These are phyloP conservation scores for Lipomyces yamanashiensis DNA, from an alignment of 805 yeast species.

Conservation along the genomic window DNA sequence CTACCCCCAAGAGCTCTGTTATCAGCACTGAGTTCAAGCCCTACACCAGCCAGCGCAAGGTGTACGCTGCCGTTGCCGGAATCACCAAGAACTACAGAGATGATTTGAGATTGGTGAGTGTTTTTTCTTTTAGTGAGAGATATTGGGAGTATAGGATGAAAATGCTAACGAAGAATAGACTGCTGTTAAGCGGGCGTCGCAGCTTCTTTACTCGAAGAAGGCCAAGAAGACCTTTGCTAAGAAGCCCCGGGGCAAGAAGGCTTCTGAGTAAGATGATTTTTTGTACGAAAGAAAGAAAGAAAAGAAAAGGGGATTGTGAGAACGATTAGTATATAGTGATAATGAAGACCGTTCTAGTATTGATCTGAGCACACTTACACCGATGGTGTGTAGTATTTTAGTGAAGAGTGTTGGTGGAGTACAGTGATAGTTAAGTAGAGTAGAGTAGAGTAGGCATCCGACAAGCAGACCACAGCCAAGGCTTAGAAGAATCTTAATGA, in stretches of 20 bases:
- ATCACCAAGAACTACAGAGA: slow-evolving; percentile 54
- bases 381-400: too few relatives aligned
- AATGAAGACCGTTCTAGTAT: too few relatives aligned
- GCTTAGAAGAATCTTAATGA: too few relatives aligned
- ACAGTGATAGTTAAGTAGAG: too few relatives aligned
- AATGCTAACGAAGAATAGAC: slow-evolving; percentile 41
- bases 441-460: too few relatives aligned
- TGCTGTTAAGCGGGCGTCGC: slow-evolving; percentile 56
- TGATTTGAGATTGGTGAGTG: slow-evolving; percentile 46
- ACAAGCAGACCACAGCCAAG: too few relatives aligned
- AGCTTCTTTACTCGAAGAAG: slow-evolving; percentile 50
- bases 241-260: slow-evolving; percentile 36
- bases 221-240: slow-evolving; percentile 46
- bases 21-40: slow-evolving; percentile 49
- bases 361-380: too few relatives aligned
- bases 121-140: background rate
- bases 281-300: background rate
- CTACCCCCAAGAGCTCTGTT: slow-evolving; percentile 53
- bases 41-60: slow-evolving; percentile 51
- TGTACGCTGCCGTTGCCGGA: slow-evolving; percentile 54
- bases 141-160: background rate
- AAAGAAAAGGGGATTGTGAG: background rate
- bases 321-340: slow-evolving; percentile 3
- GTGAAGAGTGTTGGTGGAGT: too few relatives aligned
- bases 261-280: slow-evolving; percentile 15